Evolutionary conservation across 495 filamentous ascomycete genomes (phyloP).

Genomic region (Penicillium turbatum): DNA sequence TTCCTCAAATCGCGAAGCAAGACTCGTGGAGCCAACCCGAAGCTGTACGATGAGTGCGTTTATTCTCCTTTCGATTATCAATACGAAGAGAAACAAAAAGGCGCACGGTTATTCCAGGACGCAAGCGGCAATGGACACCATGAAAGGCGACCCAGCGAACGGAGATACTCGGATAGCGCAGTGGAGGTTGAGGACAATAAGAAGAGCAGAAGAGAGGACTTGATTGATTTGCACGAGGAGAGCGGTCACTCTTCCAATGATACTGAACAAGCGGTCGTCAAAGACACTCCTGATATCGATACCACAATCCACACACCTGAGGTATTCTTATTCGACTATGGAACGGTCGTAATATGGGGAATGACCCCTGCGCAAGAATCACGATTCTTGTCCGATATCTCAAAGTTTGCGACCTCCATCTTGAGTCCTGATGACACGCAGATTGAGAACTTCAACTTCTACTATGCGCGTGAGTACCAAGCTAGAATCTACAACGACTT

Average conservation of each 20-base stretch:
- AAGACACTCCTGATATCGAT: constrained; percentile 40
- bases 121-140: constrained; percentile 28
- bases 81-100: constrained; percentile 40
- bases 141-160: constrained; percentile 45
- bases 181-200: constrained; percentile 54
- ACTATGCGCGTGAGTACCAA: constrained; percentile 95
- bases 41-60: constrained; percentile 93
- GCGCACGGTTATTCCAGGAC: constrained; percentile 16
- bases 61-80: constrained; percentile 87
- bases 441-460: constrained; percentile 97
- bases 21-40: constrained; percentile 73
- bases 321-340: constrained; percentile 94
- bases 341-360: constrained; percentile 99
- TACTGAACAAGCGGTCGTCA: constrained; percentile 24
- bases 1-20: constrained; percentile 80
- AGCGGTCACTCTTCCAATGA: constrained; percentile 26
- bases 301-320: constrained; percentile 85
- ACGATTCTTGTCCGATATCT: constrained; percentile 84
- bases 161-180: constrained; percentile 61
- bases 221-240: constrained; percentile 49
- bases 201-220: constrained; percentile 46
- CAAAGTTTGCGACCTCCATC: constrained; percentile 93
- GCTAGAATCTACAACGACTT: constrained; percentile 99
- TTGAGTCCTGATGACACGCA: constrained; percentile 82
- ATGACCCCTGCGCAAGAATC: constrained; percentile 84